Evolutionary conservation across 2,329 filamentous ascomycete species (phyloP).

Genomic region (Paracorniculantispora psalliotae): DNA sequence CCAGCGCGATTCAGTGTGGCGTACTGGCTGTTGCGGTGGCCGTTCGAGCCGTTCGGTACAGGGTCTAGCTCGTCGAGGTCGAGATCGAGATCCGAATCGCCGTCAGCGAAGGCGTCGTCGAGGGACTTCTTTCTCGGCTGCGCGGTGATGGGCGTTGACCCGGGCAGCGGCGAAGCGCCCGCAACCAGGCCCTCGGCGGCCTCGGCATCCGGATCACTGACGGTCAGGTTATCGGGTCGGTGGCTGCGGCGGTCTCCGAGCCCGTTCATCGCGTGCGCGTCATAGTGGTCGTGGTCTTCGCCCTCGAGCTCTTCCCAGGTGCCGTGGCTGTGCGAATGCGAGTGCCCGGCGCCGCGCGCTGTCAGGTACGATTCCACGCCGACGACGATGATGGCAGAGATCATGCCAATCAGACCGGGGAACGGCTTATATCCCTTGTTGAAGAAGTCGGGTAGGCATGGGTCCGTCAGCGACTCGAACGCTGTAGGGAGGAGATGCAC

Average conservation of each 20-base stretch:
- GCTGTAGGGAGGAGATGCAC: slow-evolving; percentile 70
- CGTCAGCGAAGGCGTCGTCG: slow-evolving; percentile 33
- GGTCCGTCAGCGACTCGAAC: slow-evolving; percentile 61
- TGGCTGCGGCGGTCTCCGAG: slow-evolving; percentile 36
- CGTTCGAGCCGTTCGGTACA: slow-evolving; percentile 20
- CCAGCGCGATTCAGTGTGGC: slow-evolving; percentile 27
- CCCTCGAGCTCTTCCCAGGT: slow-evolving; percentile 44
- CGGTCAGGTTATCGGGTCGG: slow-evolving; percentile 44
- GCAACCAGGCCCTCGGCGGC: slow-evolving; percentile 51
- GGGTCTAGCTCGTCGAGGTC: slow-evolving; percentile 58
- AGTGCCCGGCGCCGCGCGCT: slow-evolving; percentile 58
- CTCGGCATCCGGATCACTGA: slow-evolving; percentile 49
- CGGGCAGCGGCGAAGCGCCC: slow-evolving; percentile 53
- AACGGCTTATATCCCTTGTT: slow-evolving; percentile 73
- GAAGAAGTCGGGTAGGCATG: slow-evolving; percentile 74
- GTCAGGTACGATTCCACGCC: slow-evolving; percentile 86
- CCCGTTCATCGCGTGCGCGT: slow-evolving; percentile 25
- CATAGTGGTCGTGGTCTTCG: slow-evolving; percentile 31
- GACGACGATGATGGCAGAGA: slow-evolving; percentile 75
- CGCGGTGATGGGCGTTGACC: slow-evolving; percentile 40
- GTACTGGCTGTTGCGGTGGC: slow-evolving; percentile 24
- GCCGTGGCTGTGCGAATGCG: slow-evolving; percentile 49
- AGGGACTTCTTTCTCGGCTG: slow-evolving; percentile 23
- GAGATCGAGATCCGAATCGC: slow-evolving; percentile 54
- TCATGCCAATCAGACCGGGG: slow-evolving; percentile 76